Evolutionary conservation across 1,284 basidiomycete species (phyloP).

Genomic region (Testicularia cyperi): DNA sequence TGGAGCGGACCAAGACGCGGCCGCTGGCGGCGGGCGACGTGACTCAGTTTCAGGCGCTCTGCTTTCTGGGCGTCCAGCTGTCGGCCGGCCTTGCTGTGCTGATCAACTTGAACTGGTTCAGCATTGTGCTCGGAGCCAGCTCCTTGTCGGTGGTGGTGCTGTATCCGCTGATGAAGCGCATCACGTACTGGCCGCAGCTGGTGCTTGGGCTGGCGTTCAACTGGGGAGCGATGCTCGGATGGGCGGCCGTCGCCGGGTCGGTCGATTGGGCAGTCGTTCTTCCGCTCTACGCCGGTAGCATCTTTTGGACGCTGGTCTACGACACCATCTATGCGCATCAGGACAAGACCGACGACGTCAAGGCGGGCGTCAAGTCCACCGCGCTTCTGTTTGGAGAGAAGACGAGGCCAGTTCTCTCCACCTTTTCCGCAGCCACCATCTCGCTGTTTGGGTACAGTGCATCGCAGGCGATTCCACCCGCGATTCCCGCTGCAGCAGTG

Average conservation of each 20-base stretch:
- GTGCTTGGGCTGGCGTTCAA: conserved; percentile 78
- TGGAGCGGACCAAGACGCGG: conserved; percentile 71
- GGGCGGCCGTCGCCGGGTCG: conserved; percentile 84
- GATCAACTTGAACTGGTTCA: conserved; percentile 91
- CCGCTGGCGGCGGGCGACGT: conserved; percentile 82
- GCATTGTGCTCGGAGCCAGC: conserved; percentile 86
- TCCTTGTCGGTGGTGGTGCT: conserved; percentile 82
- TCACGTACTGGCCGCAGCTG: conserved; percentile 95
- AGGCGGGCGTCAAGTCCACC: conserved; percentile 87
- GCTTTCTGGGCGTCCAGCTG: conserved; percentile 82
- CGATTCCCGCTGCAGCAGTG: conserved; percentile 3
- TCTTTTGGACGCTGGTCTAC: conserved; percentile 93
- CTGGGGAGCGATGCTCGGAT: conserved; percentile 94
- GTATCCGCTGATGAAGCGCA: conserved; percentile 96
- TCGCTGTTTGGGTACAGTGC: conserved; percentile 73
- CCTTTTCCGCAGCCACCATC: conserved; percentile 74
- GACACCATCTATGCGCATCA: conserved; percentile 99
- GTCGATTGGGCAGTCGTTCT: conserved; percentile 74
- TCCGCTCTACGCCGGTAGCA: conserved; percentile 85
- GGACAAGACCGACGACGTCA: conserved; percentile 90
- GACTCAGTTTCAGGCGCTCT: conserved; percentile 73
- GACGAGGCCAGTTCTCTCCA: conserved; percentile 75
- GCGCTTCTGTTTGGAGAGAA: conserved; percentile 78
- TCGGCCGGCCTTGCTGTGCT: conserved; percentile 82
- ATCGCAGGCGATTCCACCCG: conserved; percentile 18